Evolutionary conservation across 768 basidiomycete genomes (phyloP), one percentile per base, ranked within the genome.

Genomic region (Hebeloma cylindrosporum): DNA sequence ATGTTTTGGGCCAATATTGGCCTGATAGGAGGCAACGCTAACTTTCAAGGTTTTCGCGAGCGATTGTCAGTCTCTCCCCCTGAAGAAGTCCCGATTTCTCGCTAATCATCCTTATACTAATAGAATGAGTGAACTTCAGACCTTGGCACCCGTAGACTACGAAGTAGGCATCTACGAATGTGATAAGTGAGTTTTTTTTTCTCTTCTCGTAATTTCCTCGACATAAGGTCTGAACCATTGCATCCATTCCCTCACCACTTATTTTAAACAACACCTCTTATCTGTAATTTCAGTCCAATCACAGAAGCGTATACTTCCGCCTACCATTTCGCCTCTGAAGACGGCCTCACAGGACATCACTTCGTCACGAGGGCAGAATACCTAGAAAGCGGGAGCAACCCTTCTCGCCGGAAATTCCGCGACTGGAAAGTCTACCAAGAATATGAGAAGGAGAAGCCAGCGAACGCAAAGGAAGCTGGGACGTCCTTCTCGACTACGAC

Each of bases 1-100:
- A 82, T 98, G 85, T 96, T 93, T 65, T 98, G 93, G 93, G 82
- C 82, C 25, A 91, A 97, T 63, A 93, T 98, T 49, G 88, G 88
- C 9, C 67, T 95, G 51, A 80, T 93, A 57, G 94, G 94, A 37
- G 94, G 94, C 10, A 86, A 79, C 63, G 80, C 81, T 11, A 79
- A 78, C 54, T 81, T 93, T 53, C 72, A 80, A 31, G 88, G 85
- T 5, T 85, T 97, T 55, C 74, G 76, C 16, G 66, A 74, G 40
- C 70, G 94, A 68, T 65, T 97, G 93, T 95, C 64, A 63, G 88
- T 64, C 22, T 45, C 49, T 42, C 13, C 37, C 23, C 30, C 6
- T 7, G 17, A 11, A 1, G 14, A 22, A 6, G 32, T 7, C 21
- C 18, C 28, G 45, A 25, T 45, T n/a, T 20, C 9, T 10, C 43